Base-by-base conservation (phyloP, 371 early-diverging fungal species). In the Mucor racemosus region DNA sequence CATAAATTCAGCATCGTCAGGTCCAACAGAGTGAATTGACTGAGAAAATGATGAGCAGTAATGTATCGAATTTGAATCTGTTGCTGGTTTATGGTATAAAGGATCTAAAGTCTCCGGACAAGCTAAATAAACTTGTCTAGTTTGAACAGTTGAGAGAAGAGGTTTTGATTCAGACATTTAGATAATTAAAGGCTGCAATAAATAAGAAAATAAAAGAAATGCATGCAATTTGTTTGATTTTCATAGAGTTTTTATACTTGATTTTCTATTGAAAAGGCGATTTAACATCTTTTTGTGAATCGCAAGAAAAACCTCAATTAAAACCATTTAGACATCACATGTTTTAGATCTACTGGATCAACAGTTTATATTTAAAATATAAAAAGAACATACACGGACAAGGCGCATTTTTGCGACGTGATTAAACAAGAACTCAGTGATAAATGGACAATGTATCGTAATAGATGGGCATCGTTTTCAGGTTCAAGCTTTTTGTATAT, bases 101-200 rank as follows among this genome's bases (percentile, higher is more conserved):
- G 66, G 53, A 38, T 65, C 59, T 13, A 50, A 26, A 14, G 58
- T 48, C 19, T 65, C 66, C 1, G 66, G 41, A 21, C 44, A 65
- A 15, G 60, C 41, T 40, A 59, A 21, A 15, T 65, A 65, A 2
- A 31, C 58, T 31, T 65, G 59, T 48, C 65, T 42, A 7, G 65
- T 65, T 7, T 35, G 59, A 15, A 41, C 50, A 35, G 65, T 65
- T 26, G 58, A 39, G 21, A 65, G 35, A 48, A 65, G 39, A 33
- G 58, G 59, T 31, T 38, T 62, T 13, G 34, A 36, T 38, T 62
- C 62, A 11, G 33, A 14, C 54, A 54, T 54, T 54, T 33, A 5
- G 4, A 13, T 31, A 6, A 33, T 8, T 5, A 50, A 54, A 26
- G 26, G 3, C 3, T 26, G 26, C 1, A 26, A 26, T 26, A 26